These are phyloP conservation scores for Orbilia oligospora DNA, from an alignment of 2,329 filamentous ascomycete species.

Conservation along the genomic window DNA sequence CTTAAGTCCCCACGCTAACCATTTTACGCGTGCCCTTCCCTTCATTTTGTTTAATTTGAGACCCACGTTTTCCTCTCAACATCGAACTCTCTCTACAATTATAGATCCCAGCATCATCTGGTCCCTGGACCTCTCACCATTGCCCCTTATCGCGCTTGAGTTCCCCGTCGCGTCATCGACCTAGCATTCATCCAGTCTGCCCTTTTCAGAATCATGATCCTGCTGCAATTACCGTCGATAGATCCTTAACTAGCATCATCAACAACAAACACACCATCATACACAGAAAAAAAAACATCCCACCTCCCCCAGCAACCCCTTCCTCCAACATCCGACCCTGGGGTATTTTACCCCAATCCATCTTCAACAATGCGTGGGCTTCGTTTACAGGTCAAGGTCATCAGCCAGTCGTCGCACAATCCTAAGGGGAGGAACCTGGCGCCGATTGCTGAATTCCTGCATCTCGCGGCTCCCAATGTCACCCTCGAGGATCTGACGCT, in stretches of 20 bases:
- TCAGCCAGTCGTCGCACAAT: constrained; percentile 51
- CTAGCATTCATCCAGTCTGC: not conserved
- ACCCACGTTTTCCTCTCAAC: constrained; percentile 30
- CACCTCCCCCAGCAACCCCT: not conserved
- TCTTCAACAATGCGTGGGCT: constrained; percentile 59
- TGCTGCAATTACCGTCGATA: not conserved
- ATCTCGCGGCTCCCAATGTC: constrained; percentile 61
- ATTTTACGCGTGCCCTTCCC: constrained; percentile 14
- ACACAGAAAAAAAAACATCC: not conserved
- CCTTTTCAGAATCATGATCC: constrained; percentile 18
- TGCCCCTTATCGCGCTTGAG: constrained; percentile 18
- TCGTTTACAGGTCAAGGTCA: constrained; percentile 62
- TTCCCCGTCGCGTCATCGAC: constrained; percentile 3
- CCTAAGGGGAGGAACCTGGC: constrained; percentile 48
- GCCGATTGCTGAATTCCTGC: constrained; percentile 61
- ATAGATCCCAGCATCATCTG: constrained; percentile 4
- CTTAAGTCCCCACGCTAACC: constrained; percentile 18
- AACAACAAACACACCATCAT: constrained; percentile 8
- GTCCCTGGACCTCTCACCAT: not conserved
- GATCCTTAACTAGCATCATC: constrained; percentile 31
- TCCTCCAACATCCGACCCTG: not conserved
- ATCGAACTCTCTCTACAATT: constrained; percentile 23
- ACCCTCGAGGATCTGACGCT: constrained; percentile 62
- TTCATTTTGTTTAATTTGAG: constrained; percentile 33
- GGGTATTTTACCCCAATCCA: not conserved